Conservation (phyloP, 2,329 filamentous ascomycete genomes). For the Thelonectria discophora region DNA sequence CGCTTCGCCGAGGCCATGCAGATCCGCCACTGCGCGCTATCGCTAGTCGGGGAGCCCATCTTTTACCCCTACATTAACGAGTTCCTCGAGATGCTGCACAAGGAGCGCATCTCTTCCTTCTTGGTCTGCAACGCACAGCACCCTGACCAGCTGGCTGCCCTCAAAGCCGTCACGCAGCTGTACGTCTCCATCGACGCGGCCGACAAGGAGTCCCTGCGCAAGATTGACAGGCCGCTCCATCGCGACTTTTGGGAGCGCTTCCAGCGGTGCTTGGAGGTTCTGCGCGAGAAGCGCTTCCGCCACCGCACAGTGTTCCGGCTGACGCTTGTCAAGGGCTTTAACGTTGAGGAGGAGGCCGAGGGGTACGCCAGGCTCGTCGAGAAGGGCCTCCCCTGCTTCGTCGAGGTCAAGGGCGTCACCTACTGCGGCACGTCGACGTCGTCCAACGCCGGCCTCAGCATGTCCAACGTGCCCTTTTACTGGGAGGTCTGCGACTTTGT, state of each 20-base stretch:
- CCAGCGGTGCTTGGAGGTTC: slow-evolving; percentile 87
- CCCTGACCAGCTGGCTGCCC: slow-evolving; percentile 83
- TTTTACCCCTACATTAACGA: slow-evolving; percentile 99
- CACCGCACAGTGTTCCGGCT: slow-evolving; percentile 95
- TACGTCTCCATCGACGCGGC: slow-evolving; percentile 97
- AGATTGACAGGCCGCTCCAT: slow-evolving; percentile 91
- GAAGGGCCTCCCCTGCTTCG: slow-evolving; percentile 85
- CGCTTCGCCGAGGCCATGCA: slow-evolving; percentile 92
- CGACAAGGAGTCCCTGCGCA: slow-evolving; percentile 85
- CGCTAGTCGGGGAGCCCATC: slow-evolving; percentile 95
- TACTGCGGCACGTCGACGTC: slow-evolving; percentile 93
- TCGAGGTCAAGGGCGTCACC: slow-evolving; percentile 96
- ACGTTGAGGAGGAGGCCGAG: slow-evolving; percentile 90
- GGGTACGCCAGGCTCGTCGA: slow-evolving; percentile 92
- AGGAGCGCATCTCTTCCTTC: slow-evolving; percentile 89
- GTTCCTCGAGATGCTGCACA: slow-evolving; percentile 84
- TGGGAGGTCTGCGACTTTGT: slow-evolving; percentile 89
- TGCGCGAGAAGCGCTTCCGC: slow-evolving; percentile 81
- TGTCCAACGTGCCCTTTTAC: slow-evolving; percentile 98
- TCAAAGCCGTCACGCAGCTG: slow-evolving; percentile 89
- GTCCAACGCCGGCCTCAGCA: slow-evolving; percentile 86
- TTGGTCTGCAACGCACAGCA: slow-evolving; percentile 98
- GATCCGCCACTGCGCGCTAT: slow-evolving; percentile 92
- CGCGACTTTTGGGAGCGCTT: slow-evolving; percentile 98
- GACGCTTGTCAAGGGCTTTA: slow-evolving; percentile 97